These are phyloP conservation scores for Chlorella sp. DNA, from an alignment of 139 green algal genomes.

Conservation along the genomic window DNA sequence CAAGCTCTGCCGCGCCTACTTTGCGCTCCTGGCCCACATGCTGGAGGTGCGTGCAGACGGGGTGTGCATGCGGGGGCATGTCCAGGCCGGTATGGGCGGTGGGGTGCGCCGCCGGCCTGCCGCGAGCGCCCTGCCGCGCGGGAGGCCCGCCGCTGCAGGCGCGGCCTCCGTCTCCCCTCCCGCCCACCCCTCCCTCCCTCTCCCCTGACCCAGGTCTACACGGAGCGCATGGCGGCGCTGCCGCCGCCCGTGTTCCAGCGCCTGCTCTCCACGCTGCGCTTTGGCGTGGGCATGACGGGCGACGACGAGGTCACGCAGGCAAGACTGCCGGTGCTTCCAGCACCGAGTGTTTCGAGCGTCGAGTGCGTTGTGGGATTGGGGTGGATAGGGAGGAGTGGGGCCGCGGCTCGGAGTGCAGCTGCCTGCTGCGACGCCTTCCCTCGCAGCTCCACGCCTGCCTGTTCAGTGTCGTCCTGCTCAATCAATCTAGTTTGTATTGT, in stretches of 20 bases:
- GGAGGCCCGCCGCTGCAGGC: no score
- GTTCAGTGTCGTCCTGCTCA: neutral
- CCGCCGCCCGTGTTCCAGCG: constrained; percentile 41
- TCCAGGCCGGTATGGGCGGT: no score
- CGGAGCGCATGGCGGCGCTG: constrained; percentile 69
- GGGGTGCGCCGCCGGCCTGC: no score
- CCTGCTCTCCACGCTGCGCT: constrained; percentile 65
- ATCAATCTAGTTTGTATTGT: neutral
- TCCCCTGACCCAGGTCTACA: constrained; percentile 39
- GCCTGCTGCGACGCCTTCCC: no score
- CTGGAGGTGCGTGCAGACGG: constrained; percentile 74
- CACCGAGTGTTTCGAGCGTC: constrained; percentile 16
- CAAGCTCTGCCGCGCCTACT: constrained; percentile 82
- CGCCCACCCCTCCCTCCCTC: no score
- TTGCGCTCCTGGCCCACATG: constrained; percentile 79
- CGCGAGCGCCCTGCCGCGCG: no score
- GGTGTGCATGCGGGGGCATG: no score
- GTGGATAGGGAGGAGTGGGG: constrained; percentile 61
- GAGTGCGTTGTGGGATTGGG: constrained; percentile 48
- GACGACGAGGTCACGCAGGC: constrained; percentile 30
- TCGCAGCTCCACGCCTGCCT: no score
- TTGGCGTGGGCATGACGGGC: constrained; percentile 47
- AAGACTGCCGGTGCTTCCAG: no score
- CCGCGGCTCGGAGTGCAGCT: no score
- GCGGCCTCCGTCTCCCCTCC: no score